Base-by-base conservation (phyloP, 805 yeast species). In the Monosporozyma siamensis region DNA sequence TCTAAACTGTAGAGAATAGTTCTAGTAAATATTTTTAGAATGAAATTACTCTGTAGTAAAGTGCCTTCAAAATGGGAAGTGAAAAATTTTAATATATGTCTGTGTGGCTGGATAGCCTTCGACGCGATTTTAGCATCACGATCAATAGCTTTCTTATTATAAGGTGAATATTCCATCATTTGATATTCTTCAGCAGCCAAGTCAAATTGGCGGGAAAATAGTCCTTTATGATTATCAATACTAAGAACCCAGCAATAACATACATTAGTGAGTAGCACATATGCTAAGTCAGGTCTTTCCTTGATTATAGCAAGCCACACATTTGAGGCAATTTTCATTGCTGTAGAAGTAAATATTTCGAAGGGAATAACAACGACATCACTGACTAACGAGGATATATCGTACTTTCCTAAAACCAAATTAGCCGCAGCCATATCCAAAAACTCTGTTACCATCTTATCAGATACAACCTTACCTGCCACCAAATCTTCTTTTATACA, bases 131-230 rank as follows among this genome's bases (percentile, higher is more conserved):
- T 59, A 0, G 86, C 78, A 26, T 67, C 63, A 46, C 72, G 75
- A 42, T 74, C 74, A 6, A 80, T 70, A 6, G 68, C 70, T 36
- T 68, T 67, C 50, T 77, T 80, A 62, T 82, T 80, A 37, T 94
- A 79, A 9, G 98, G 97, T 1, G 88, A 66, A 53, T 92, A 92
- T 48, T 85, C 92, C 98, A 92, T 92, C 40, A 69, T 71, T 48
- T 75, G 65, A 59, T 69, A 80, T 43, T 80, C 84, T 20, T 90
- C 80, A 43, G 70, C 66, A 1, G 52, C 54, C 6, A 76, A 58
- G 58, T 88, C 95, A 48, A 65, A 64, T 5, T 62, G 52, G 4
- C 66, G 69, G 6, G 80, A 74, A 59, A 75, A 89, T 9, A 90
- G 59, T 3, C 97, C 97, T 32, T 65, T 65, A 22, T 66, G 65